Conservation (phyloP, 495 filamentous ascomycete genomes). For the Sabuloglossum arenarium region DNA sequence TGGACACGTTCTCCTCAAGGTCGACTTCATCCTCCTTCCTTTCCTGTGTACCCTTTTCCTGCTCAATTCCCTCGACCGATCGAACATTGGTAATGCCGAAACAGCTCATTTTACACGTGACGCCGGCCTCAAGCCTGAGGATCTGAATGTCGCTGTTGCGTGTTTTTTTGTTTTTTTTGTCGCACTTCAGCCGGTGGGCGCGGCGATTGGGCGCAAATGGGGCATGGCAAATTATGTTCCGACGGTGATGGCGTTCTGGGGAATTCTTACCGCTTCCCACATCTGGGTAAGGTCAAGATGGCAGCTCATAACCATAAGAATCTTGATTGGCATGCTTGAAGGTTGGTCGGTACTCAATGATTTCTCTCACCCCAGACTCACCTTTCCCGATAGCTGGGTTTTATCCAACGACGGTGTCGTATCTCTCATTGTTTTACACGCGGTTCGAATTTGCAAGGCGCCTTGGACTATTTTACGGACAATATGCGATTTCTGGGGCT, state of each 20-base stretch:
- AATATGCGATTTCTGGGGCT: slow-evolving; percentile 34
- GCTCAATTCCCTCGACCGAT: slow-evolving; percentile 29
- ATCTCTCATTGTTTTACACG: slow-evolving; percentile 32
- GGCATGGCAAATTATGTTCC: slow-evolving; percentile 33
- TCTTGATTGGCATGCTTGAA: slow-evolving; percentile 23
- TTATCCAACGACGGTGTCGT: slow-evolving; percentile 30
- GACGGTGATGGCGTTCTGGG: slow-evolving; percentile 33
- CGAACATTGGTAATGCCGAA: slow-evolving; percentile 32
- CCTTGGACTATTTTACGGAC: slow-evolving; percentile 32
- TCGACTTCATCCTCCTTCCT: slow-evolving; percentile 27
- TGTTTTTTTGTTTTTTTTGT: slow-evolving; percentile 37
- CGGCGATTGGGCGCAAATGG: slow-evolving; percentile 29
- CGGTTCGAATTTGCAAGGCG: slow-evolving; percentile 31
- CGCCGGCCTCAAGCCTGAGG: slow-evolving; percentile 20
- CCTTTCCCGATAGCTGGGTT: slow-evolving; percentile 21
- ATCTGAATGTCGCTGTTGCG: slow-evolving; percentile 32
- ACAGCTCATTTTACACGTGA: slow-evolving; percentile 28
- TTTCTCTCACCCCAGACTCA: not conserved
- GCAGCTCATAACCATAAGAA: slow-evolving; percentile 22
- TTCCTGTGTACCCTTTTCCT: slow-evolving; percentile 31
- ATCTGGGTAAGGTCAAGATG: slow-evolving; percentile 16
- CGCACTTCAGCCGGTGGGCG: slow-evolving; percentile 30
- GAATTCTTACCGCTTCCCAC: slow-evolving; percentile 26
- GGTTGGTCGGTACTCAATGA: slow-evolving; percentile 7
- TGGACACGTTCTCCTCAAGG: slow-evolving; percentile 11